phyloP scores from a whole-genome alignment of 2,329 filamentous ascomycete species.

The Pseudopyrenochaeta lycopersici region DNA sequence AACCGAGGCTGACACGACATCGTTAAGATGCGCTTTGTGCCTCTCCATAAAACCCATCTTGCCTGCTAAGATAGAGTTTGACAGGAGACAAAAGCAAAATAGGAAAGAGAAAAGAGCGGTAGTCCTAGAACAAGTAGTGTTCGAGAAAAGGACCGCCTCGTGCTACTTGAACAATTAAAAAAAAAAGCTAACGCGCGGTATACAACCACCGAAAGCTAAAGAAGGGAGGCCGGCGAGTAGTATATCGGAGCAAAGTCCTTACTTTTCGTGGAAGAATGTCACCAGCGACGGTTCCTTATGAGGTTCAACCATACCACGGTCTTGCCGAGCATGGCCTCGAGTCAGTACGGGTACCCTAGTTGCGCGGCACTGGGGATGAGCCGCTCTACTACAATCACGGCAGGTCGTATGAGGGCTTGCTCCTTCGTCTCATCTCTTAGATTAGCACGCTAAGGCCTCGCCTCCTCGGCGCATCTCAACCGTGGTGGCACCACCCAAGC shows the following conservation, averaged over 20 bases:
- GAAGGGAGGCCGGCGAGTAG: neutral
- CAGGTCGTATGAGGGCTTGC: neutral
- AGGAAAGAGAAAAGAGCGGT: neutral
- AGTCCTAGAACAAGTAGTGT: neutral
- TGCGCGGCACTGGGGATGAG: neutral
- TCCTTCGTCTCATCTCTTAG: constrained; percentile 5
- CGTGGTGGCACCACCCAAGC: neutral
- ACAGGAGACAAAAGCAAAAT: neutral
- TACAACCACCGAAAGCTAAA: neutral
- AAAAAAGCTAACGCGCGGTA: neutral
- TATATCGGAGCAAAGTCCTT: neutral
- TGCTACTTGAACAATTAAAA: neutral
- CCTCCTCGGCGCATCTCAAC: constrained; percentile 11
- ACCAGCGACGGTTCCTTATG: neutral
- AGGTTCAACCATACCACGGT: neutral
- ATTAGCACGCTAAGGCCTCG: constrained; percentile 5
- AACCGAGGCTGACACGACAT: constrained; percentile 41
- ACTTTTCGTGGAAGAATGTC: neutral
- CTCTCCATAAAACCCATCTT: constrained; percentile 28
- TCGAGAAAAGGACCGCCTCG: neutral
- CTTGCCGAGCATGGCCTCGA: neutral
- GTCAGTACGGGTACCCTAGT: neutral
- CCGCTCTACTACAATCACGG: neutral
- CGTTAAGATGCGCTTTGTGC: constrained; percentile 37
- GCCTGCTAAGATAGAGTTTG: too few species aligned